A percentile compares a stretch with the other conserved stretches of the same genome.
Conservation (phyloP, 2,329 filamentous ascomycete genomes). For the Pseudogymnoascus sp. region DNA sequence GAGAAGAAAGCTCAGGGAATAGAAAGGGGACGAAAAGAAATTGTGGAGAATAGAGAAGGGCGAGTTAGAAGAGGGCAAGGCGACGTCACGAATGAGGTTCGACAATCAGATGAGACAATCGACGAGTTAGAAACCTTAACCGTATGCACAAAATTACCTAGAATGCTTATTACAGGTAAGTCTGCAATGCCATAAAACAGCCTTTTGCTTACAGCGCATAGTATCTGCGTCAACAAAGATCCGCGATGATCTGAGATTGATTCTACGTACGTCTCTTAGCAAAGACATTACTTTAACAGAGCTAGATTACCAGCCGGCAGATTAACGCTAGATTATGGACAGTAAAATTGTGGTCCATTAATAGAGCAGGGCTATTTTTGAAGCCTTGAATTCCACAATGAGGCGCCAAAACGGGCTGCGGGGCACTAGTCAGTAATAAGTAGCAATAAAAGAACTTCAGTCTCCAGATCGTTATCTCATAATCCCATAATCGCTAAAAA, state of each 20-base stretch:
- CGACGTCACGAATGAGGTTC: conserved; percentile 11
- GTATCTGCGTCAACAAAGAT: conserved; percentile 16
- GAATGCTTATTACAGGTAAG: conserved; percentile 19
- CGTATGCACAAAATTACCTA: conserved; percentile 16
- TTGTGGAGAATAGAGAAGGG: conserved; percentile 5
- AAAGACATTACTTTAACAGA: conserved; percentile 18
- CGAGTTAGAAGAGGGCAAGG: conserved; percentile 15
- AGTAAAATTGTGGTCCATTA: conserved; percentile 2
- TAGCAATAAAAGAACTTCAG: background rate
- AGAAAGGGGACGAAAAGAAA: conserved; percentile 15
- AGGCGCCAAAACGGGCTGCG: conserved; percentile 13
- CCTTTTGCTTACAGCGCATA: conserved; percentile 14
- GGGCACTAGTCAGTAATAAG: conserved; percentile 11
- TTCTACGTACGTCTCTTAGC: conserved; percentile 14
- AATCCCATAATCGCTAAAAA: conserved; percentile 7
- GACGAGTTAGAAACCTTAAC: conserved; percentile 12
- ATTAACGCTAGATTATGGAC: conserved; percentile 11
- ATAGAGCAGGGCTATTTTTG: conserved; percentile 4
- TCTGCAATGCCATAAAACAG: conserved; percentile 1
- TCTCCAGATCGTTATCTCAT: background rate
- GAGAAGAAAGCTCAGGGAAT: conserved; percentile 14
- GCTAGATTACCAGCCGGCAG: conserved; percentile 17
- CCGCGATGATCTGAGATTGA: conserved; percentile 16
- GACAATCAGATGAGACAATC: conserved; percentile 7
- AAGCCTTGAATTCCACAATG: background rate